Conservation (phyloP, 306 rosid genomes). For the Prunus dulcis region DNA sequence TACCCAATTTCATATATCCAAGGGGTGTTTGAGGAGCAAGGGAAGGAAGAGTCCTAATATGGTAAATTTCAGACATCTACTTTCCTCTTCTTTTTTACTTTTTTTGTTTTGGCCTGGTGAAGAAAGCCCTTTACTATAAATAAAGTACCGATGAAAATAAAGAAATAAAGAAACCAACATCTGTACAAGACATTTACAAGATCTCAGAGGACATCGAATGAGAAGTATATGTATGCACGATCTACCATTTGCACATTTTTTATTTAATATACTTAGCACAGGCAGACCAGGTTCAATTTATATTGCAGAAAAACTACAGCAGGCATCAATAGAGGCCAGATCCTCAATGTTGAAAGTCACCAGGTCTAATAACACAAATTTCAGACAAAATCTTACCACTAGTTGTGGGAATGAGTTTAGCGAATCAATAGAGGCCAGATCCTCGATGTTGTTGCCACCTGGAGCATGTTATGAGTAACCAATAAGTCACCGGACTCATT, state of each 20-base stretch:
- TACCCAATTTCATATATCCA: background rate
- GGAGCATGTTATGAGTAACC: conserved; percentile 25
- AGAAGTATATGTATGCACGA: background rate
- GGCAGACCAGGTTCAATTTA: background rate
- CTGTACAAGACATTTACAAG: background rate
- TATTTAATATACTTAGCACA: background rate
- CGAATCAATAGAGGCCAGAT: conserved; percentile 64
- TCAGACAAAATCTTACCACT: conserved; percentile 57
- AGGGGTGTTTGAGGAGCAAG: background rate
- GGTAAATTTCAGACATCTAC: background rate
- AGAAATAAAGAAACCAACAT: background rate
- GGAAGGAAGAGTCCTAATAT: background rate
- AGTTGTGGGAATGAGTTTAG: conserved; percentile 74
- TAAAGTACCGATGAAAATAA: background rate
- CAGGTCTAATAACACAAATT: conserved; percentile 12
- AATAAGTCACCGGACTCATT: conserved; percentile 7
- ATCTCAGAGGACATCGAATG: background rate
- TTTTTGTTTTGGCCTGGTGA: background rate
- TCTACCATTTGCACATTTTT: background rate
- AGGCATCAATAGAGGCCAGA: background rate
- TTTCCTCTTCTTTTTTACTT: background rate
- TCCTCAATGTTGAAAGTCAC: background rate
- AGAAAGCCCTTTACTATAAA: background rate
- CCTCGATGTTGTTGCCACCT: conserved; percentile 78
- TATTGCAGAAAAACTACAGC: background rate